Evolutionary conservation across 1,139 yeast species (phyloP), one percentile per base, ranked within the genome.

Genomic region (Ashbya aceris): DNA sequence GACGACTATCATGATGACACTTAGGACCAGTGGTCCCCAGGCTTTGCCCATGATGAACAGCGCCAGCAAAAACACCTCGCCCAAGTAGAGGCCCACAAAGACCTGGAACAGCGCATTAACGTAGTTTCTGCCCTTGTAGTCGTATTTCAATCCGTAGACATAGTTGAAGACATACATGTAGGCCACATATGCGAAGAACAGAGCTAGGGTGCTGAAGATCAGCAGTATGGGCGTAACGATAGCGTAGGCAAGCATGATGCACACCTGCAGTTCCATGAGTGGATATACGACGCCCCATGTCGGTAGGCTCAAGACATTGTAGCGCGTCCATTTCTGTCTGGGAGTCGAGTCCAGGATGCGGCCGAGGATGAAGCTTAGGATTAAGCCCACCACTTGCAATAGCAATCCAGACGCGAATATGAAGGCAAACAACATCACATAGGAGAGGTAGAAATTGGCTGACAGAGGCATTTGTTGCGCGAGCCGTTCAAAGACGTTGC

Each of bases 241-340:
- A 2, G 87, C 72, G 55, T 85, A 86, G 1, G 81, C 77, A 20
- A 87, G 56, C 2, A 83, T 81, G 44, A 87, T 79, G 10, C 83
- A 75, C 2, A 80, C 82, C 56, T 83, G 70, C 26, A 83, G 76
- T 33, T 94, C 81, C 44, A 77, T 75, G 0, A 76, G 70, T 0
- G 96, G 93, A 55, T 81, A 86, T 1, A 74, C 62, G 1, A 85
- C 72, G 2, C 96, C 95, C 87, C 91, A 83, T 38, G 70, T 66
- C 8, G 80, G 70, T 32, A 66, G 64, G 1, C 71, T 60, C 27
- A 76, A 61, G 1, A 55, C 65, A 17, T 78, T 75, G 34, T 69
- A 58, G 49, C 83, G 67, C 6, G 53, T 54, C 64, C 81, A 77
- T 52, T 73, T 77, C 55, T 75, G 74, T 49, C 95, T 70, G 7